Evolutionary conservation across 306 rosid genomes (phyloP).

Genomic region (Cucumis sativus): Cucumber_9930_V3 NC_026660.2:15407501-15408000

Average conservation of each 20-base stretch:
- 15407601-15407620: conserved; percentile 31
- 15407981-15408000: background rate
- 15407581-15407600: conserved; percentile 46
- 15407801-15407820: conserved; percentile 24
- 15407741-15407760: conserved; percentile 81
- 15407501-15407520: background rate
- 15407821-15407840: conserved; percentile 35
- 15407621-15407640: conserved; percentile 7
- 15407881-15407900: conserved; percentile 8
- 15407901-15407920: background rate
- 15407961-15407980: background rate
- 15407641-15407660: conserved; percentile 13
- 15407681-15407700: conserved; percentile 7
- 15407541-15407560: conserved; percentile 6
- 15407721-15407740: conserved; percentile 28
- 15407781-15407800: conserved; percentile 58
- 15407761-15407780: conserved; percentile 93
- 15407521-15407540: background rate
- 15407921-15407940: background rate
- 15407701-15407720: conserved; percentile 51
- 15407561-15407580: conserved; percentile 47
- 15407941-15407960: background rate
- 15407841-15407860: conserved; percentile 13
- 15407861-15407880: background rate
- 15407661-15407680: conserved; percentile 11